A percentile compares a stretch with the other conserved stretches of the same genome.
phyloP scores from a whole-genome alignment of 345 rosid species.

The Trapa bicornis region DNA sequence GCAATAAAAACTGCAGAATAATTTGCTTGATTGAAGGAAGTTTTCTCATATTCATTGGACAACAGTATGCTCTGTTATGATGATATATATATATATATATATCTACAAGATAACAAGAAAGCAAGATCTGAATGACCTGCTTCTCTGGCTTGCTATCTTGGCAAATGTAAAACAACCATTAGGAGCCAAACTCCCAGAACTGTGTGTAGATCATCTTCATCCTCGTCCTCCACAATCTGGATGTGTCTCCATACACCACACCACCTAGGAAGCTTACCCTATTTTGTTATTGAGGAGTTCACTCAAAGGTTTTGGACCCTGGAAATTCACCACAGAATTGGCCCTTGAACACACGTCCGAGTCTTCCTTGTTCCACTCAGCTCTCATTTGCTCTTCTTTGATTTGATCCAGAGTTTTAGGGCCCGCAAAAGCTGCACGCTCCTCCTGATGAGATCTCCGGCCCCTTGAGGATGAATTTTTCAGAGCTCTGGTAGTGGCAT shows the following conservation, averaged over 20 bases:
- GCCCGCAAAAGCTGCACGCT: slow-evolving; percentile 25
- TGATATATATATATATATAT: no score
- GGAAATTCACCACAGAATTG: slow-evolving; percentile 20
- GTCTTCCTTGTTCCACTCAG: slow-evolving; percentile 11
- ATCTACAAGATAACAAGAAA: background rate
- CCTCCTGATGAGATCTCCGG: slow-evolving; percentile 14
- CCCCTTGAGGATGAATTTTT: slow-evolving; percentile 20
- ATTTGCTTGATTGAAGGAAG: background rate
- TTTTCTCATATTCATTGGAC: background rate
- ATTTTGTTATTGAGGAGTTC: slow-evolving; percentile 43
- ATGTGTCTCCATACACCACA: slow-evolving; percentile 6
- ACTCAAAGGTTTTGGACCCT: slow-evolving; percentile 40
- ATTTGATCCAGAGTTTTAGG: slow-evolving; percentile 48
- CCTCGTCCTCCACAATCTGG: background rate
- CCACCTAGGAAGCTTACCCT: slow-evolving; percentile 6
- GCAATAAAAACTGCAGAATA: background rate
- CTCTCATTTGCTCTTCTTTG: slow-evolving; percentile 33
- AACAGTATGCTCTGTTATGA: no score
- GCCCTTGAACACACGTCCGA: slow-evolving; percentile 3
- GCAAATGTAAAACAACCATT: background rate
- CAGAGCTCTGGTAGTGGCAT: slow-evolving; percentile 14
- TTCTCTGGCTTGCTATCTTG: background rate
- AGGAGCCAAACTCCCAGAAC: background rate
- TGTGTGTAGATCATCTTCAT: background rate
- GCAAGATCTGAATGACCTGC: background rate